A percentile compares a stretch with the other conserved stretches of the same genome.
These are phyloP conservation scores for Binderoboletus segoi DNA, from an alignment of 1,284 basidiomycete genomes.

Conservation along the genomic window DNA sequence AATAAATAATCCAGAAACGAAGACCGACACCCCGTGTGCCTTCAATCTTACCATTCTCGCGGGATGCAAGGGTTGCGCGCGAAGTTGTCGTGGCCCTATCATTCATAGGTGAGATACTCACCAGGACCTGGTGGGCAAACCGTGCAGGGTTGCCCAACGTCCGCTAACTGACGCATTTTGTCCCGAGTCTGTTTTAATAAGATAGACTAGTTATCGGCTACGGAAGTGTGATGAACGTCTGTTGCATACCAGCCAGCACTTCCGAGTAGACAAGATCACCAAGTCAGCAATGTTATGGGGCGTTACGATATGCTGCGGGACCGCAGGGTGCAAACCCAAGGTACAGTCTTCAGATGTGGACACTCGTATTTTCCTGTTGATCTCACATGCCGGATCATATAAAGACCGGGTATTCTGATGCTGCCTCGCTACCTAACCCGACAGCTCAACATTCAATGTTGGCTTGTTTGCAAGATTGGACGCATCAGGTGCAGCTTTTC, in stretches of 20 bases:
- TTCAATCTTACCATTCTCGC: no score
- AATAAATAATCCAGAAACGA: no score
- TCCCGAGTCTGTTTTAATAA: conserved; percentile 36
- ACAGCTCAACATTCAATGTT: background rate
- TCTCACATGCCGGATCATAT: background rate
- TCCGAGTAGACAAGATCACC: conserved; percentile 33
- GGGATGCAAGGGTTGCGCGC: no score
- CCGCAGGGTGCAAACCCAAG: background rate
- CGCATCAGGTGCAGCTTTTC: background rate
- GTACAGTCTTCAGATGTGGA: background rate
- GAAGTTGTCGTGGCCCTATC: no score
- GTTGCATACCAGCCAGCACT: conserved; percentile 2
- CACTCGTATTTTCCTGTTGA: background rate
- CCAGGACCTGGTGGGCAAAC: no score
- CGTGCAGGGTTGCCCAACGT: no score
- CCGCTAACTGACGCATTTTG: background rate
- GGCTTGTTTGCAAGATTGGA: background rate
- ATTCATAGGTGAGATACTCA: no score
- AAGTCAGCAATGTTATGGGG: conserved; percentile 45
- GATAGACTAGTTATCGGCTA: background rate
- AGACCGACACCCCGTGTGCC: no score
- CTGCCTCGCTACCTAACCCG: background rate
- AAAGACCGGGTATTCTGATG: background rate
- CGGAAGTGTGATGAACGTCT: background rate
- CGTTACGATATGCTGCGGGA: conserved; percentile 52